phyloP scores from a whole-genome alignment of 768 basidiomycete species.

The Tricholoma hemisulphureum region DNA sequence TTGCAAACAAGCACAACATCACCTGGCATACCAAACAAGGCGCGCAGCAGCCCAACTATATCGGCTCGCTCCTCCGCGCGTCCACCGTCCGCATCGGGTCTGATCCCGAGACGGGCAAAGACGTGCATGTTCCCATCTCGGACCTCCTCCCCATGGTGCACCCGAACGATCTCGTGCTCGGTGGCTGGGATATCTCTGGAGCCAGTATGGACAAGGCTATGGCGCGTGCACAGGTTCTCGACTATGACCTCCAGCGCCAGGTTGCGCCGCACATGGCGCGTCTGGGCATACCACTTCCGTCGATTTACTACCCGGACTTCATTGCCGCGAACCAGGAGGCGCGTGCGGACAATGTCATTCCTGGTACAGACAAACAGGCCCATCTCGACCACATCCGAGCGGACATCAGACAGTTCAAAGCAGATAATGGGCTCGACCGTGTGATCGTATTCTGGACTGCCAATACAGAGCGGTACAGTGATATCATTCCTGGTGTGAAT shows the following conservation, averaged over 20 bases:
- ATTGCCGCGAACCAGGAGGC: constrained; percentile 97
- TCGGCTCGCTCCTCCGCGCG: constrained; percentile 93
- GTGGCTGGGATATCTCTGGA: constrained; percentile 97
- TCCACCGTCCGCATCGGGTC: constrained; percentile 91
- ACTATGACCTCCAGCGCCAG: constrained; percentile 96
- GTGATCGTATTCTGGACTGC: constrained; percentile 98
- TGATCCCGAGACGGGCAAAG: constrained; percentile 78
- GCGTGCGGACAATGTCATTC: constrained; percentile 90
- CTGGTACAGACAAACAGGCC: constrained; percentile 80
- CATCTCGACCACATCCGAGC: constrained; percentile 90
- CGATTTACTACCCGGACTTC: constrained; percentile 96
- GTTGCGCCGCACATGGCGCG: constrained; percentile 82
- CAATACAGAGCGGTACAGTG: constrained; percentile 97
- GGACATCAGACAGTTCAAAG: constrained; percentile 95
- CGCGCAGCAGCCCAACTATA: constrained; percentile 93
- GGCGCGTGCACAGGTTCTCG: constrained; percentile 89
- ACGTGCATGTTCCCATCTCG: constrained; percentile 87
- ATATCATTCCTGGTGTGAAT: constrained; percentile 91
- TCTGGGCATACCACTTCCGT: constrained; percentile 82
- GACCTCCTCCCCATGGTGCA: constrained; percentile 97
- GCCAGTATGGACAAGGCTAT: constrained; percentile 86
- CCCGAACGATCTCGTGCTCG: constrained; percentile 95
- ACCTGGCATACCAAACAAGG: constrained; percentile 93
- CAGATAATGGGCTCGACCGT: constrained; percentile 76
- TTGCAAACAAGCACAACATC: constrained; percentile 95